A percentile compares a stretch with the other conserved stretches of the same genome.
These are phyloP conservation scores for Skeletonema menzelii DNA, from an alignment of 108 stramenopile species.

Conservation along the genomic window DNA sequence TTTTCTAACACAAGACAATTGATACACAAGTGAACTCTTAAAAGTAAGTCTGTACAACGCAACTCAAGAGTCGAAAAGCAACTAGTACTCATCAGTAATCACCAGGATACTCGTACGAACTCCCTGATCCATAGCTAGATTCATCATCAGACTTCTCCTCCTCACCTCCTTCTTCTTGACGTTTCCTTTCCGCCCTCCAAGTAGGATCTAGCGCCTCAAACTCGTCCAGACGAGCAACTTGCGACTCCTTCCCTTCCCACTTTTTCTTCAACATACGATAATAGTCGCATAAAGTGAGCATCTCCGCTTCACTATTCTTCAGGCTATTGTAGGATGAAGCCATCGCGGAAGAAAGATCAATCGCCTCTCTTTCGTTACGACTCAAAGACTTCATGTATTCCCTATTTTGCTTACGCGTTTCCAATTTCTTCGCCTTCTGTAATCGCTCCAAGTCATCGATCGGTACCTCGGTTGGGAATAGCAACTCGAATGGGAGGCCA, in stretches of 20 bases:
- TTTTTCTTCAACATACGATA: background rate
- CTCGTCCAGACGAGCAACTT: background rate
- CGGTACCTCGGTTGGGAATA: background rate
- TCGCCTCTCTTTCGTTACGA: background rate
- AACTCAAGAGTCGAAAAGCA: background rate
- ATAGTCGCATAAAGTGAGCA: background rate
- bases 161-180: background rate
- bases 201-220: background rate
- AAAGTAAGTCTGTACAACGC: too few relatives aligned
- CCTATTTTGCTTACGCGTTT: background rate
- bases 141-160: background rate
- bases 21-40: too few relatives aligned
- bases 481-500: background rate
- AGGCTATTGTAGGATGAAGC: background rate
- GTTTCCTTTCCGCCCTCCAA: background rate
- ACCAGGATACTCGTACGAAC: background rate
- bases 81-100: background rate
- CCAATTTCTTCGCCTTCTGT: background rate
- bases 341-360: background rate
- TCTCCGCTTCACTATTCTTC: slow-evolving; percentile 1
- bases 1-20: too few relatives aligned
- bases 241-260: slow-evolving; percentile 1
- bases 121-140: background rate
- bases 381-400: background rate
- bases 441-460: background rate